Evolutionary conservation across 2,329 filamentous ascomycete species (phyloP).

Genomic region (Claviceps sp.): DNA sequence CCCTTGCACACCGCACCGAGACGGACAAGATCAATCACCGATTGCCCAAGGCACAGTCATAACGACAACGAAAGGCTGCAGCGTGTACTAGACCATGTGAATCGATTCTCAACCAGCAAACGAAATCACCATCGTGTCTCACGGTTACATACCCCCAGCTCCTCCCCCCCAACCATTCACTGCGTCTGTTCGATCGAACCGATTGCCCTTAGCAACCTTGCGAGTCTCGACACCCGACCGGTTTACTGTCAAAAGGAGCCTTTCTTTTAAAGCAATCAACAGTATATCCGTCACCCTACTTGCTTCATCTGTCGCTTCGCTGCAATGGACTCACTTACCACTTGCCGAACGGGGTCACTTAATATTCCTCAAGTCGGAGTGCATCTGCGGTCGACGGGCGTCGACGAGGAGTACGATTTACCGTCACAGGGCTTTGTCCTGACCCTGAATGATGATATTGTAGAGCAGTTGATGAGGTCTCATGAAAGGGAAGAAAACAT

Average conservation of each 20-base stretch:
- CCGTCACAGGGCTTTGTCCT: conserved; percentile 45
- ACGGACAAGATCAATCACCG: too few relatives aligned
- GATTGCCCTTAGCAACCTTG: background rate
- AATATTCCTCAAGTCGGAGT: conserved; percentile 45
- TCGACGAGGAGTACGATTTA: conserved; percentile 28
- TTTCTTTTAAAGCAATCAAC: too few relatives aligned
- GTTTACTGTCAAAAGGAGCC: background rate
- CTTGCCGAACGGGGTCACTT: conserved; percentile 35
- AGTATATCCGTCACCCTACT: too few relatives aligned
- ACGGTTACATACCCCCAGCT: background rate
- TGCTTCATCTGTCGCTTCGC: background rate
- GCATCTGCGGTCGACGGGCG: conserved; percentile 36
- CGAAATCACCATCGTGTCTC: background rate
- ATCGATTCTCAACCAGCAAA: background rate
- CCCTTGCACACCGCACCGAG: too few relatives aligned
- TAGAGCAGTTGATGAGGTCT: conserved; percentile 50
- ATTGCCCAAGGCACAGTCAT: background rate
- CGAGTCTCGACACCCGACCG: background rate
- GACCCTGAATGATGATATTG: conserved; percentile 41
- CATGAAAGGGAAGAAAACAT: conserved; percentile 43
- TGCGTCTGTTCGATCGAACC: background rate
- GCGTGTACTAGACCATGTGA: conserved; percentile 1
- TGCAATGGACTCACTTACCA: background rate
- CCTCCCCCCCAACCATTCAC: background rate
- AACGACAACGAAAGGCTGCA: conserved; percentile 4